Evolutionary conservation across 495 filamentous ascomycete species (phyloP).

Genomic region (Copromyces sp.): DNA sequence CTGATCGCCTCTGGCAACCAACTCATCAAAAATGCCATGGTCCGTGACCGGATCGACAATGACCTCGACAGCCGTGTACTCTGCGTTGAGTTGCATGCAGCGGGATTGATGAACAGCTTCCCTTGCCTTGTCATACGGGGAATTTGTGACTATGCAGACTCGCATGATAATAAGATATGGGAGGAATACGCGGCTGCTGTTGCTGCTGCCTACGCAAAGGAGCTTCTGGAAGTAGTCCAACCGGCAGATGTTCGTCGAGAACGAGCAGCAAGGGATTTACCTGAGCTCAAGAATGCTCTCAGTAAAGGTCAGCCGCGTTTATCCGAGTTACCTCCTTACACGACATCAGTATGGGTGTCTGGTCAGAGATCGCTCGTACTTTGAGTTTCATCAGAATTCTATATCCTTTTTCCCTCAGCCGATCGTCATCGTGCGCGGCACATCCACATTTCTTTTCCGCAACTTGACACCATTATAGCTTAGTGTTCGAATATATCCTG

Average conservation of each 20-base stretch:
- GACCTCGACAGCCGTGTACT: background rate
- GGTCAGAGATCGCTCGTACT: no score
- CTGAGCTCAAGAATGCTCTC: background rate
- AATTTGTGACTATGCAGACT: background rate
- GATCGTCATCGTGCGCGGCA: no score
- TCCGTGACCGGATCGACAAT: slow-evolving; percentile 2
- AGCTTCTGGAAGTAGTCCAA: background rate
- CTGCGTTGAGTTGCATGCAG: background rate
- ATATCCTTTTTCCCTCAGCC: no score
- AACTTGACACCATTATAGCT: no score
- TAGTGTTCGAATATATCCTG: no score
- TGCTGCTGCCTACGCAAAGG: slow-evolving; percentile 16
- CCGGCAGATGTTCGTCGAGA: background rate
- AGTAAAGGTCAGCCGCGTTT: background rate
- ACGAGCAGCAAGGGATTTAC: background rate
- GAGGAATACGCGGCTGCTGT: slow-evolving; percentile 11
- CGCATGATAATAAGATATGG: background rate
- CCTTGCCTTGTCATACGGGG: background rate
- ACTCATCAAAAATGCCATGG: slow-evolving; percentile 10
- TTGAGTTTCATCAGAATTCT: no score
- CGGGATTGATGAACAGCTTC: background rate
- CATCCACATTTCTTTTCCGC: no score
- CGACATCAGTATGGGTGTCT: no score
- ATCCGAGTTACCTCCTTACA: no score
- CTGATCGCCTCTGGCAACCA: slow-evolving; percentile 18